Conservation (phyloP, 2,329 filamentous ascomycete genomes). For the Aphanocladium album region DNA sequence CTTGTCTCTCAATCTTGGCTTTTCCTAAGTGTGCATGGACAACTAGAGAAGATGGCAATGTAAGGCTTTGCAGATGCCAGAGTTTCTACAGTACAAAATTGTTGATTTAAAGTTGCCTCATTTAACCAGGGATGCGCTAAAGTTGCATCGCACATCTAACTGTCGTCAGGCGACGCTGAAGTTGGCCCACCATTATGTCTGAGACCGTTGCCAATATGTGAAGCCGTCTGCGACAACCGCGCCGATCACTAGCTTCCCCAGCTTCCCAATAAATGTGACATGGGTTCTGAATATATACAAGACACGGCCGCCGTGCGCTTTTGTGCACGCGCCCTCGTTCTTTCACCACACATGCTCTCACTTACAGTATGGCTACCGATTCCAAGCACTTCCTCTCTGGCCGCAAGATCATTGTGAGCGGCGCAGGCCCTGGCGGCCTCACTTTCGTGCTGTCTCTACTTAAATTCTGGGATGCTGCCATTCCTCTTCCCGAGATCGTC, state of each 20-base stretch:
- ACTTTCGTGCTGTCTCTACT: constrained; percentile 32
- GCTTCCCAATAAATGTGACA: not conserved
- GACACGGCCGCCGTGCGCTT: not conserved
- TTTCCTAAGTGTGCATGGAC: too few species aligned
- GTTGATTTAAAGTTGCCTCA: too few species aligned
- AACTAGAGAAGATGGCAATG: too few species aligned
- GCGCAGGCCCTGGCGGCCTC: constrained; percentile 35
- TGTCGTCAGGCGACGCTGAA: not conserved
- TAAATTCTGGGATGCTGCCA: constrained; percentile 27
- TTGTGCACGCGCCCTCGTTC: not conserved
- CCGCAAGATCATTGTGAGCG: constrained; percentile 34
- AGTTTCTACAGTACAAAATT: too few species aligned
- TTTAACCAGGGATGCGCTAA: too few species aligned
- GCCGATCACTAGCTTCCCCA: not conserved
- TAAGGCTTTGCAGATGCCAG: too few species aligned
- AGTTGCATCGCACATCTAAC: not conserved
- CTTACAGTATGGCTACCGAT: not conserved
- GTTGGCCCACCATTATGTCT: constrained; percentile 1
- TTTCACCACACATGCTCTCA: not conserved
- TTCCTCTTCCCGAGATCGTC: constrained; percentile 24
- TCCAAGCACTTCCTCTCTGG: constrained; percentile 22
- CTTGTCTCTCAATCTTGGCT: too few species aligned
- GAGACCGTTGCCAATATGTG: not conserved
- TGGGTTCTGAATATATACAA: not conserved
- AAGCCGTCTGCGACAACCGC: not conserved